A percentile compares a stretch with the other conserved stretches of the same genome.
Conservation (phyloP, 2,329 filamentous ascomycete species). For the Ophidiomyces ophidiicola region DNA sequence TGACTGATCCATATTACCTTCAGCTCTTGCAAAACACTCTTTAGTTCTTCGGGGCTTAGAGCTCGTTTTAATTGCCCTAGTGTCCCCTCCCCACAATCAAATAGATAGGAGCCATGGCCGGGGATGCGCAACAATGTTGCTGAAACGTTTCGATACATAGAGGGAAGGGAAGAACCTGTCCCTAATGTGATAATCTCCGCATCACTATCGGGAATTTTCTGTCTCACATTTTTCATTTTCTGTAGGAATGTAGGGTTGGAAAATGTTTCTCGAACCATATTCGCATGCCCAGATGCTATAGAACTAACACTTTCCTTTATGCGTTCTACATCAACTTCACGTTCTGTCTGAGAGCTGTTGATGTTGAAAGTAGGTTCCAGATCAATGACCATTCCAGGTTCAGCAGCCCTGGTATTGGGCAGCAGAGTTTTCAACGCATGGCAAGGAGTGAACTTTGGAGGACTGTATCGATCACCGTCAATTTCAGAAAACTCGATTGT, state of each 20-base stretch:
- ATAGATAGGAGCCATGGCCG: slow-evolving; percentile 71
- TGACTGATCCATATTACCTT: slow-evolving; percentile 87
- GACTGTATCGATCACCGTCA: slow-evolving; percentile 59
- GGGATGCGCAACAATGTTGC: slow-evolving; percentile 75
- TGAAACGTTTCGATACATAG: slow-evolving; percentile 91
- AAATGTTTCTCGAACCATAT: slow-evolving; percentile 17
- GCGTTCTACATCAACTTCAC: slow-evolving; percentile 19
- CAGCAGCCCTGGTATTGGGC: slow-evolving; percentile 20
- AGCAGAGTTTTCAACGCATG: slow-evolving; percentile 22
- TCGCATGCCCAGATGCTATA: slow-evolving; percentile 1
- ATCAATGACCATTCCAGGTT: slow-evolving; percentile 33
- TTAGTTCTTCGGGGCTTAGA: slow-evolving; percentile 52
- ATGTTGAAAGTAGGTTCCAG: slow-evolving; percentile 36
- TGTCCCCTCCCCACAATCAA: slow-evolving; percentile 89
- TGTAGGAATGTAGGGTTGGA: slow-evolving; percentile 23
- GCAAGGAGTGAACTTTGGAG: slow-evolving; percentile 55
- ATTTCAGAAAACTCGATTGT: slow-evolving; percentile 58
- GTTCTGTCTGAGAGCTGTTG: slow-evolving; percentile 23
- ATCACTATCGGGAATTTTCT: slow-evolving; percentile 60
- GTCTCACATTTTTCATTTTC: slow-evolving; percentile 37
- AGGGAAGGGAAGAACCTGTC: slow-evolving; percentile 80
- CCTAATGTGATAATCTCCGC: slow-evolving; percentile 77
- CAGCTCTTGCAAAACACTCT: slow-evolving; percentile 62
- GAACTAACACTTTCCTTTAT: slow-evolving; percentile 11
- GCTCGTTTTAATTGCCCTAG: slow-evolving; percentile 72